Base-by-base conservation (phyloP, 2,329 filamentous ascomycete genomes). In the Sordariomycetes sp. region DNA sequence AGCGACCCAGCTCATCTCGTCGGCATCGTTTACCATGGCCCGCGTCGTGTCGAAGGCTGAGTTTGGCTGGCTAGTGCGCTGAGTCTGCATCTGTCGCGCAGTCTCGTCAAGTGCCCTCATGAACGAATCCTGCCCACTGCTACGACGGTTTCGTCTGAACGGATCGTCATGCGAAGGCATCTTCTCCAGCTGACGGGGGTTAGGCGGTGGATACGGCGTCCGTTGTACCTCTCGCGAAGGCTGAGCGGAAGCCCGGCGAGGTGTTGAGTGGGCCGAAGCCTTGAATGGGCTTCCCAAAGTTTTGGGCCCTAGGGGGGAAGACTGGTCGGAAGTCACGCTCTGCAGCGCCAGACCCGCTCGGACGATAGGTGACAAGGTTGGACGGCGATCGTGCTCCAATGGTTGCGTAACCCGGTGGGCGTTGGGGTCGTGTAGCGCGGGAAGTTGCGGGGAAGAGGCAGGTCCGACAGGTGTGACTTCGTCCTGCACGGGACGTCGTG, bases 281-380 rank as follows among this genome's bases (percentile, higher is more conserved):
- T 77, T 73, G 62, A 85, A 85, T 0, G 81, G 81, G 58, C 81
- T 84, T 16, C 80, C 74, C 2, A 84, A 69, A 12, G 77, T 72
- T 51, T 79, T 77, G n/a, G 72, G 73, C 7, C 68, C 72, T 55
- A 78, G 77, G 1, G 81, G 81, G 0, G 81, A 83, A 0, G 80
- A 79, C 8, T 79, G 78, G 61, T 83, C 81, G 0, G 80, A 82
- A 12, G 81, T 80, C 43, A 84, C 77, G 59, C 75, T 80, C 64
- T 83, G 81, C 16, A 85, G 68, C 34, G 76, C 79, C 54, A 79
- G 73, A 3, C 80, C 81, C 28, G 76, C 81, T 53, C 80, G 74
- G n/a, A 84, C 77, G 40, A 83, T 83, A 1, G 81, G 80, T 5
- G 80, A 83, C 0, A 85, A 69, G 6, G 71, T 72, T 28, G 78